Percentiles rank a stretch among this genome's conserved stretches.
phyloP scores from a whole-genome alignment of 495 filamentous ascomycete species.

The Bryoglossum gracile region DNA sequence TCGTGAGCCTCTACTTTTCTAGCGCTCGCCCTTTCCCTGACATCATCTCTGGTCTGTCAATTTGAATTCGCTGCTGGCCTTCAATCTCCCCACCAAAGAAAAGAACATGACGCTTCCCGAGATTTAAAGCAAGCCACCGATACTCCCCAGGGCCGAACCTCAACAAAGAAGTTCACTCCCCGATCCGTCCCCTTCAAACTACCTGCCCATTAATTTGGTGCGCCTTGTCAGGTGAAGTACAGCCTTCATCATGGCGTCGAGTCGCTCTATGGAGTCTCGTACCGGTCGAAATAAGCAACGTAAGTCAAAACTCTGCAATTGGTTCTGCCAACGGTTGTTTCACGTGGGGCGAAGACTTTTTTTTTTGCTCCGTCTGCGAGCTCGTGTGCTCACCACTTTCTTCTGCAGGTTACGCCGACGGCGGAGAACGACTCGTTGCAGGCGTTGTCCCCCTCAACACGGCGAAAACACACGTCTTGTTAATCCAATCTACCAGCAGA shows the following conservation, averaged over 20 bases:
- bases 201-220: slow-evolving; percentile 1
- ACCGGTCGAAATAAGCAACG: slow-evolving; percentile 70
- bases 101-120: slow-evolving; percentile 3
- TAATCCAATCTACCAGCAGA: slow-evolving; percentile 87
- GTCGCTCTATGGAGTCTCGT: slow-evolving; percentile 69
- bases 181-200: slow-evolving; percentile 20
- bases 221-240: slow-evolving; percentile 8
- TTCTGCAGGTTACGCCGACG: slow-evolving; percentile 72
- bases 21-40: neutral
- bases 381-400: slow-evolving; percentile 8
- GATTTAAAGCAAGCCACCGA: too few relatives aligned
- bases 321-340: neutral
- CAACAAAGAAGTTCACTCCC: slow-evolving; percentile 27
- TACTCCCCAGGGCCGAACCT: slow-evolving; percentile 27
- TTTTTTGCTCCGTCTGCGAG: neutral
- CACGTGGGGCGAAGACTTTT: slow-evolving; percentile 13
- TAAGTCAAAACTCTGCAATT: slow-evolving; percentile 42
- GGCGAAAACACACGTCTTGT: slow-evolving; percentile 71
- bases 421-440: slow-evolving; percentile 91
- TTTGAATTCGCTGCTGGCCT: neutral
- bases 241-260: slow-evolving; percentile 46
- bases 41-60: neutral
- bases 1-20: too few relatives aligned
- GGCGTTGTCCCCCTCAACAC: slow-evolving; percentile 74
- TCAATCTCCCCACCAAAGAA: neutral